Percentiles rank a stretch among this genome's conserved stretches.
These are phyloP conservation scores for Phanerochaete sordida DNA, from an alignment of 768 basidiomycete genomes.

Conservation along the genomic window DNA sequence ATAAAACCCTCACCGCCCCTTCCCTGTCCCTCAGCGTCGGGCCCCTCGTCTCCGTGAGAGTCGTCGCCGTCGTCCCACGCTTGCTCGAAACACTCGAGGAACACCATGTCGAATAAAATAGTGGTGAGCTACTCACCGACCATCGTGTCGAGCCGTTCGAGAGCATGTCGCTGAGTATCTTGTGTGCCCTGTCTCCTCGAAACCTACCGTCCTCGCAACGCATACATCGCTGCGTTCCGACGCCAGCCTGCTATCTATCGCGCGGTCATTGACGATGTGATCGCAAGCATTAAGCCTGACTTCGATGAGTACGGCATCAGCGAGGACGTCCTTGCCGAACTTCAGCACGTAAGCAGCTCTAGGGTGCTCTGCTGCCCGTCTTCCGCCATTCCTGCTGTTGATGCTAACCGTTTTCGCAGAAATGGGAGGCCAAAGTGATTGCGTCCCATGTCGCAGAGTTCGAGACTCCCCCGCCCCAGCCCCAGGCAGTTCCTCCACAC, in stretches of 20 bases:
- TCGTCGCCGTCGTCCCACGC: slow-evolving; percentile 6
- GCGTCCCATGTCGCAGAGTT: slow-evolving; percentile 96
- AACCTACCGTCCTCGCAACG: background rate
- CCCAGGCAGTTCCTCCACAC: slow-evolving; percentile 44
- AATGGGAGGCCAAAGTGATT: slow-evolving; percentile 95
- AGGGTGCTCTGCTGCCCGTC: background rate
- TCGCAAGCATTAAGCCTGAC: slow-evolving; percentile 80
- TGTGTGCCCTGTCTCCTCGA: slow-evolving; percentile 1
- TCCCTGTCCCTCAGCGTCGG: slow-evolving; percentile 31
- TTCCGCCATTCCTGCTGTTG: slow-evolving; percentile 9
- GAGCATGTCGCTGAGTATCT: slow-evolving; percentile 14
- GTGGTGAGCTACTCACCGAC: slow-evolving; percentile 87
- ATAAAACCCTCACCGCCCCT: slow-evolving; percentile 25
- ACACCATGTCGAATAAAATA: slow-evolving; percentile 91
- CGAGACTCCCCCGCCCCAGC: slow-evolving; percentile 49
- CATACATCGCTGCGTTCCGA: slow-evolving; percentile 21
- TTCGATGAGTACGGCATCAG: slow-evolving; percentile 96
- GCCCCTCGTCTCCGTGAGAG: slow-evolving; percentile 27
- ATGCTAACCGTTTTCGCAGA: slow-evolving; percentile 45
- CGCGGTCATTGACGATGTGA: slow-evolving; percentile 94
- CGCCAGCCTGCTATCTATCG: slow-evolving; percentile 91
- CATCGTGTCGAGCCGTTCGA: slow-evolving; percentile 51
- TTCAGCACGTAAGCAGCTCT: slow-evolving; percentile 74
- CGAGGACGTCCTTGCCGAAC: slow-evolving; percentile 80
- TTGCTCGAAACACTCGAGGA: slow-evolving; percentile 24